Percentiles rank a stretch among this genome's conserved stretches.
phyloP scores from a whole-genome alignment of 2,329 filamentous ascomycete species.

The Cryphonectria japonica region DNA sequence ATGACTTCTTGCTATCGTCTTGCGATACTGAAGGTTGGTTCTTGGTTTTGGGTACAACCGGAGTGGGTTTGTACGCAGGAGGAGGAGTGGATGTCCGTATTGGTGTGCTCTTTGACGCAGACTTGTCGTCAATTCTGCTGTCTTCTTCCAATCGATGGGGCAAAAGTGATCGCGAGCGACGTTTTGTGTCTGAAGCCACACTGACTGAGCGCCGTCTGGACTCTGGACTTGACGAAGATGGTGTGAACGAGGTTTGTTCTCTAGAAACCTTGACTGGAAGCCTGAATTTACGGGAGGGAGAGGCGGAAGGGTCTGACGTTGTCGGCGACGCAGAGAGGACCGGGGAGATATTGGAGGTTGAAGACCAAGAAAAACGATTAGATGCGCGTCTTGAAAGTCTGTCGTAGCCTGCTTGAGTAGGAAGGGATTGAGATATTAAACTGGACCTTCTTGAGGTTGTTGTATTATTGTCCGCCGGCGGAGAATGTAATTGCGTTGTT shows the following conservation, averaged over 20 bases:
- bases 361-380: slow-evolving; percentile 16
- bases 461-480: slow-evolving; percentile 10
- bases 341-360: not conserved
- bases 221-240: slow-evolving; percentile 12
- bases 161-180: slow-evolving; percentile 5
- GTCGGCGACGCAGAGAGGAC: slow-evolving; percentile 3
- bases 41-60: not conserved
- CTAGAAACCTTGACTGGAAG: slow-evolving; percentile 14
- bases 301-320: not conserved
- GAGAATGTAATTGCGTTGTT: not conserved
- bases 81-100: not conserved
- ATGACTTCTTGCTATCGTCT: not conserved
- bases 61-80: not conserved
- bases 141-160: slow-evolving; percentile 9
- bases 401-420: not conserved
- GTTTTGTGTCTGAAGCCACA: slow-evolving; percentile 13
- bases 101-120: not conserved
- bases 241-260: slow-evolving; percentile 9
- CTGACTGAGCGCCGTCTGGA: slow-evolving; percentile 18
- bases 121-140: not conserved
- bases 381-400: not conserved
- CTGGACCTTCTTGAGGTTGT: not conserved
- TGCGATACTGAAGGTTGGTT: not conserved
- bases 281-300: slow-evolving; percentile 13
- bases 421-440: not conserved